Conservation (phyloP, 2,329 filamentous ascomycete genomes). For the Epichloe aotearoae region DNA sequence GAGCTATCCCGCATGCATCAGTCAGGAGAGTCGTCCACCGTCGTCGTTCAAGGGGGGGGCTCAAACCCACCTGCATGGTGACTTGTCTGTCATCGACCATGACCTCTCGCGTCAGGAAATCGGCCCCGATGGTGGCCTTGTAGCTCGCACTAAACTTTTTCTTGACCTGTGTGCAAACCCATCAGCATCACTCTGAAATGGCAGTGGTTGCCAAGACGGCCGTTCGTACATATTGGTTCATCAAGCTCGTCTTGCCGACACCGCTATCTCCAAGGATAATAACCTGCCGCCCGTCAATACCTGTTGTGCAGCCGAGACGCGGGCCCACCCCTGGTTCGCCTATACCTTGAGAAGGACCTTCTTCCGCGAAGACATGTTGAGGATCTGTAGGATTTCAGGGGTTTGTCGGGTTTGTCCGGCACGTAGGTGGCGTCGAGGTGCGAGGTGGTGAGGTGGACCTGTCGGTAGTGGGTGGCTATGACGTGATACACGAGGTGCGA, state of each 20-base stretch:
- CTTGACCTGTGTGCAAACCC: conserved; percentile 59
- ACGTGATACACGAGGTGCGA: conserved; percentile 2
- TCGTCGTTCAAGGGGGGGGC: not conserved
- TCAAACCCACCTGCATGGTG: conserved; percentile 73
- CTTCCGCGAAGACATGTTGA: conserved; percentile 66
- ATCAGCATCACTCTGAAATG: conserved; percentile 5
- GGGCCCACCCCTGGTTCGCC: not conserved
- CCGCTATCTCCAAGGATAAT: conserved; percentile 98
- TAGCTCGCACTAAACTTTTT: conserved; percentile 99
- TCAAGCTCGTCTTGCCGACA: conserved; percentile 98
- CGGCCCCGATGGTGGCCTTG: conserved; percentile 97
- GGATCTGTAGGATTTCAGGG: conserved; percentile 2
- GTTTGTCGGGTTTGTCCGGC: no score
- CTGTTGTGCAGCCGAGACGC: not conserved
- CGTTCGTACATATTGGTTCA: conserved; percentile 97
- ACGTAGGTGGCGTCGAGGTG: conserved; percentile 8
- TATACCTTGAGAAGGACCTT: conserved; percentile 81
- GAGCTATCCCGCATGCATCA: conserved; percentile 41
- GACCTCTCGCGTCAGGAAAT: conserved; percentile 97
- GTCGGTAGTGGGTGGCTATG: not conserved
- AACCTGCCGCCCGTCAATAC: conserved; percentile 45
- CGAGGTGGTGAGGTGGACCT: not conserved
- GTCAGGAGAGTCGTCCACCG: not conserved
- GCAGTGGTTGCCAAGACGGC: conserved; percentile 7
- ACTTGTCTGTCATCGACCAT: conserved; percentile 93